Base-by-base conservation (phyloP, 768 basidiomycete genomes). In the Dioszegia hungarica region DNA sequence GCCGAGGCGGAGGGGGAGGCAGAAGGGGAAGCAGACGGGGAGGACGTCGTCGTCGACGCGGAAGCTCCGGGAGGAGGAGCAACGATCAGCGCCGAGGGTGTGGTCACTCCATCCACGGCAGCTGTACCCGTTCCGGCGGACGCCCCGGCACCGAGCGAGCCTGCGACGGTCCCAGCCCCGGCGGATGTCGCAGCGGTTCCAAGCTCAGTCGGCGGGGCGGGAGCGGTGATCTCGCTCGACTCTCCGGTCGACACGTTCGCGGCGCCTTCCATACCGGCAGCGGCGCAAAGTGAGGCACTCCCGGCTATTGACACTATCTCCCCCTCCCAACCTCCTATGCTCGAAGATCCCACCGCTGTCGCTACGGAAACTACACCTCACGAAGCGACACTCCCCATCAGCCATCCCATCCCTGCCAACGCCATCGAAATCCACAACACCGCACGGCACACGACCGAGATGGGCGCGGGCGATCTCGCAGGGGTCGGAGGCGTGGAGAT, bases 391-490 rank as follows among this genome's bases (percentile, higher is more conserved):
- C n/a, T 31, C 11, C 49, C 57, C 5, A n/a, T 17, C 14, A 10
- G 43, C 17, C 43, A 60, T 24, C 8, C 22, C 11, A 31, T 70
- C 25, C 68, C 68, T 3, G 55, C 62, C n/a, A 70, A 70, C 51
- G 68, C 68, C 9, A 66, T 66, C 17, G 68, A 70, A 28, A 53
- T 70, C 4, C 40, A 55, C 43, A 64, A 63, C 53, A 56, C 59
- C 1, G 60, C 56, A 0, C 63, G 63, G 11, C 28, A 41, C 6
- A 25, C 45, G 1, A 63, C 68, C 14, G 68, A 70, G 37, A 17
- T 49, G 6, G 68, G 68, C 1, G 14, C 59, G 17, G 68, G 62
- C 8, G 60, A 61, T 28, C 34, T 64, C 6, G 62, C 52, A 1
- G 47, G 47, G 2, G 34, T 44, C 37, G 59, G 48, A 25, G 62